phyloP scores from a whole-genome alignment of 2,329 filamentous ascomycete genomes.

The Trichoderma cornu-damae region DNA sequence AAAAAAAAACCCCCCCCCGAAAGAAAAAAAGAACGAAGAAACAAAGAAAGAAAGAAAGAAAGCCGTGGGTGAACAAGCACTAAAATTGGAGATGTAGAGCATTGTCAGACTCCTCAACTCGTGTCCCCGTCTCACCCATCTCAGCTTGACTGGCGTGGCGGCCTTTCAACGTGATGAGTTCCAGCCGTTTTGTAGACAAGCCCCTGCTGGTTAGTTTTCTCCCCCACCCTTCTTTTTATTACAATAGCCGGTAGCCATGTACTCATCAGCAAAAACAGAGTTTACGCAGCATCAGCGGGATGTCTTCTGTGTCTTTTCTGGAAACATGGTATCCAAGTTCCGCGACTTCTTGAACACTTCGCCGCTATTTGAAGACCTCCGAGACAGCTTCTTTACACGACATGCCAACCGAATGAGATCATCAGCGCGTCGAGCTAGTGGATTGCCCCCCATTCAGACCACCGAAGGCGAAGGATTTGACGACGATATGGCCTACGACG shows the following conservation, averaged over 20 bases:
- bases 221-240: not conserved
- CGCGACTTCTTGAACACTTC: conserved; percentile 69
- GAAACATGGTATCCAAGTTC: conserved; percentile 71
- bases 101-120: conserved; percentile 85
- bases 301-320: conserved; percentile 97
- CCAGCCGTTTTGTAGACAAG: conserved; percentile 77
- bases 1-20: too few species aligned
- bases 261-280: conserved; percentile 49
- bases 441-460: conserved; percentile 22
- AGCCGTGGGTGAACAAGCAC: too few species aligned
- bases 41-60: too few species aligned
- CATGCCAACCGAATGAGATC: conserved; percentile 15
- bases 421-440: conserved; percentile 16
- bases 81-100: conserved; percentile 51
- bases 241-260: not conserved
- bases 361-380: conserved; percentile 42
- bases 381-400: conserved; percentile 30
- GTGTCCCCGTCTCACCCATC: conserved; percentile 86
- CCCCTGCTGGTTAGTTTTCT: conserved; percentile 58
- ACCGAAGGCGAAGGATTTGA: conserved; percentile 36
- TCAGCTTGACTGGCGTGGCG: conserved; percentile 89
- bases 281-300: conserved; percentile 94
- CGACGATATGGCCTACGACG: conserved; percentile 42
- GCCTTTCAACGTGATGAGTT: conserved; percentile 85
- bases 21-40: too few species aligned